Evolutionary conservation across 225 moss, liverwort and hornwort genomes (phyloP).

Genomic region (Pleurozium schreberi): DNA sequence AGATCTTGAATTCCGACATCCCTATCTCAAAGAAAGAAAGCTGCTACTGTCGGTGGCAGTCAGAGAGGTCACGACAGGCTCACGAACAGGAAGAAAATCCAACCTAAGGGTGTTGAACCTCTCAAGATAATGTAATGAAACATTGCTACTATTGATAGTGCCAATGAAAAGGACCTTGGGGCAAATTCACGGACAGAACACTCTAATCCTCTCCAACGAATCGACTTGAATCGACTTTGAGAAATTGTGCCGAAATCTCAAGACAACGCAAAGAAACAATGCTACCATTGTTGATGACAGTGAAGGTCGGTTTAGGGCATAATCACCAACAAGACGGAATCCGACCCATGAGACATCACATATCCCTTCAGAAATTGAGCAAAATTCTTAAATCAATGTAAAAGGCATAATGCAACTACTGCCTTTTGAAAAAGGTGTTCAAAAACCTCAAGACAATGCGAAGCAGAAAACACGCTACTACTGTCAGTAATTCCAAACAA

Average conservation of each 20-base stretch:
- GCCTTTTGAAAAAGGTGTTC: neutral
- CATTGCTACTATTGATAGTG: neutral
- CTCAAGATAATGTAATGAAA: neutral
- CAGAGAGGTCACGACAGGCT: neutral
- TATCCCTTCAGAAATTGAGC: neutral
- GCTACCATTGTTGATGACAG: neutral
- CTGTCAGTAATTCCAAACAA: neutral
- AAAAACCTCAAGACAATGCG: neutral
- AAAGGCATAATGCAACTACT: neutral
- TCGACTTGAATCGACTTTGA: neutral
- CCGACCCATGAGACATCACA: neutral
- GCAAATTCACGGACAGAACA: neutral
- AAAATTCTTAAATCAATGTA: neutral
- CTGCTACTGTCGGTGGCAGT: neutral
- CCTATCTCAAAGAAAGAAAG: neutral
- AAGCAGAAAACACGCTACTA: neutral
- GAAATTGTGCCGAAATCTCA: neutral
- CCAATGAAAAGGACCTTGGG: neutral
- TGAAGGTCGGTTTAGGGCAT: neutral
- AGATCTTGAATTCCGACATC: neutral
- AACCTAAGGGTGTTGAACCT: neutral
- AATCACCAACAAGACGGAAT: neutral
- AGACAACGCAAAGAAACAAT: neutral
- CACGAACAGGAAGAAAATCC: neutral
- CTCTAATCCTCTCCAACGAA: neutral